Conservation (phyloP, 371 early-diverging fungal species). For the Lichtheimia ornata region DNA sequence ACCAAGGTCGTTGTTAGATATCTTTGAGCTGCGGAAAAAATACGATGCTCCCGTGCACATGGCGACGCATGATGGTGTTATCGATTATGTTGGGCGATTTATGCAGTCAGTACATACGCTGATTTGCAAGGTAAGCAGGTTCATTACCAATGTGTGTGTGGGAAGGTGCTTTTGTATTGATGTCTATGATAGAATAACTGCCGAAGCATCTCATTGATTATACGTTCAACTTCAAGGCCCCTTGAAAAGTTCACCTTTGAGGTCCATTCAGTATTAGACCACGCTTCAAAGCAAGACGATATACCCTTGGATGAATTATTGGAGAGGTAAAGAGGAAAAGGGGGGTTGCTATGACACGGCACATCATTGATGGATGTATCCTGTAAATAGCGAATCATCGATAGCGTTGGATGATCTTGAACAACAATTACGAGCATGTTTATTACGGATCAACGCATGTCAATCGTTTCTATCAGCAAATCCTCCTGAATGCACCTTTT, state of each 20-base stretch:
- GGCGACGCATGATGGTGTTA: slow-evolving; percentile 50
- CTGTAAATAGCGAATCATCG: slow-evolving; percentile 17
- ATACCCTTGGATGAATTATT: slow-evolving; percentile 12
- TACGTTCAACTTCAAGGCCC: slow-evolving; percentile 11
- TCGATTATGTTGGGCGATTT: slow-evolving; percentile 44
- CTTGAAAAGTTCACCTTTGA: slow-evolving; percentile 60
- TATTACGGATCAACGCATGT: slow-evolving; percentile 38
- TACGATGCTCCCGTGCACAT: slow-evolving; percentile 54
- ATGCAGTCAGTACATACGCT: slow-evolving; percentile 44
- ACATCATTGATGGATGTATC: not conserved
- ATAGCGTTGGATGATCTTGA: slow-evolving; percentile 39
- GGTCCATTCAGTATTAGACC: slow-evolving; percentile 29
- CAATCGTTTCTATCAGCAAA: slow-evolving; percentile 8
- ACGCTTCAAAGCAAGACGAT: slow-evolving; percentile 6
- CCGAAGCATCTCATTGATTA: slow-evolving; percentile 37
- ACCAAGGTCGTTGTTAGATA: slow-evolving; percentile 5
- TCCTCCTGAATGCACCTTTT: slow-evolving; percentile 35
- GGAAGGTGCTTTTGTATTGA: not conserved
- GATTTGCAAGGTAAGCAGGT: slow-evolving; percentile 7
- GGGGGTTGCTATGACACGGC: too few species aligned
- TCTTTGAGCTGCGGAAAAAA: slow-evolving; percentile 50
- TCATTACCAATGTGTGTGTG: slow-evolving; percentile 29
- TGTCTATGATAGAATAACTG: slow-evolving; percentile 36
- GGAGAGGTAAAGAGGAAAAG: not conserved
- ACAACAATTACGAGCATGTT: slow-evolving; percentile 42